Evolutionary conservation across 352 stramenopile species (phyloP).

Genomic region (Phytopythium sindhum): DNA sequence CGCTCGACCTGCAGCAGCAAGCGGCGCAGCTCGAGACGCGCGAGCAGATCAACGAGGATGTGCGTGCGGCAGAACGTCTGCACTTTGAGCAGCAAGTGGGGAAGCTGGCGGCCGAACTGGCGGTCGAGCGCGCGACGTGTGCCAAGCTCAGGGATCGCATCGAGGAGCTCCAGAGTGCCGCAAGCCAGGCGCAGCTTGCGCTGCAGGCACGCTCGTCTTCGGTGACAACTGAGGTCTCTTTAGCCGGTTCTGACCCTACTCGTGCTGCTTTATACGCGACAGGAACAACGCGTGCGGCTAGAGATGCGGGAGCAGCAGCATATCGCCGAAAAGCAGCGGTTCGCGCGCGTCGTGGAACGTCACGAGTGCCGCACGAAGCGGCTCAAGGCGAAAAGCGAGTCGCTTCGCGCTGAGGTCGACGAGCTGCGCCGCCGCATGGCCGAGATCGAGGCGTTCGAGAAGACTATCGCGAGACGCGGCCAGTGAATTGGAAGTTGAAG

Average conservation of each 20-base stretch:
- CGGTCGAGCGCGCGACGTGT: constrained; percentile 11
- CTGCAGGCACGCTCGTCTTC: constrained; percentile 8
- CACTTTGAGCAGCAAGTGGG: constrained; percentile 26
- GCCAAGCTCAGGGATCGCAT: constrained; percentile 1
- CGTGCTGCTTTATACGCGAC: not conserved
- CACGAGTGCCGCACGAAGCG: not conserved
- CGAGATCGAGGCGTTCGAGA: constrained; percentile 18
- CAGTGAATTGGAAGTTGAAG: not conserved
- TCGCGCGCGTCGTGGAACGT: not conserved
- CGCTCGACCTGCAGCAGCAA: constrained; percentile 21
- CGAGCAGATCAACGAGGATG: constrained; percentile 18
- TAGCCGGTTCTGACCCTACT: constrained; percentile 4
- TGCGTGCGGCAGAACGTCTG: constrained; percentile 22
- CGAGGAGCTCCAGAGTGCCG: constrained; percentile 10
- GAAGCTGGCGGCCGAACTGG: constrained; percentile 11
- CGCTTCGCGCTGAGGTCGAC: constrained; percentile 7
- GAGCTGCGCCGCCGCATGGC: constrained; percentile 13
- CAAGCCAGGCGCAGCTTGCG: constrained; percentile 12
- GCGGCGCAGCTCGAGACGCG: constrained; percentile 20
- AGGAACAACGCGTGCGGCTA: constrained; percentile 19
- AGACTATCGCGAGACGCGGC: constrained; percentile 11
- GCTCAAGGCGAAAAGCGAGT: constrained; percentile 4
- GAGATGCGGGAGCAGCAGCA: constrained; percentile 13
- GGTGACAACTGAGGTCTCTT: not conserved
- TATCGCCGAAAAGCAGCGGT: not conserved